Conservation (phyloP, 1,284 basidiomycete species). For the Microbotryum scabiosae region DNA sequence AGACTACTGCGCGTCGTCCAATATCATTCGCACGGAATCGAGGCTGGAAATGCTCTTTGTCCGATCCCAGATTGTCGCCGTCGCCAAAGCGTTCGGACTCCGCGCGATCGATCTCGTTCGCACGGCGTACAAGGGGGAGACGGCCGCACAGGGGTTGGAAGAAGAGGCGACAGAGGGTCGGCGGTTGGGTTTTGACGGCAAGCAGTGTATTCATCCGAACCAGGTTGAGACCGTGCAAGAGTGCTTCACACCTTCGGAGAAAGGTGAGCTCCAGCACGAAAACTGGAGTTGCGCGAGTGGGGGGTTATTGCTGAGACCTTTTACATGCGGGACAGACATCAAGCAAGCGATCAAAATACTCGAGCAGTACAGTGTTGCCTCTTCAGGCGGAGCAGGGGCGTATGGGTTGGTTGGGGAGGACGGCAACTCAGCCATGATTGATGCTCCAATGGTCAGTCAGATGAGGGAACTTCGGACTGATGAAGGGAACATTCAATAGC, state of each 20-base stretch:
- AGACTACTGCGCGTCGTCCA: slow-evolving; percentile 78
- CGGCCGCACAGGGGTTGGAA: not conserved
- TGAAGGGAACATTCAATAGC: not conserved
- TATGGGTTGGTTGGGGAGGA: slow-evolving; percentile 53
- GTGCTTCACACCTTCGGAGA: slow-evolving; percentile 64
- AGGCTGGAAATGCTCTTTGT: slow-evolving; percentile 72
- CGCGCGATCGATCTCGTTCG: slow-evolving; percentile 77
- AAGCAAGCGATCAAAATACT: slow-evolving; percentile 66
- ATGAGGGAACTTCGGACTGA: not conserved
- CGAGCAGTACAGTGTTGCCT: slow-evolving; percentile 46
- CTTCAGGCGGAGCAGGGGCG: slow-evolving; percentile 49
- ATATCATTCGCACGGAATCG: slow-evolving; percentile 65
- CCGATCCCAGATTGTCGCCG: slow-evolving; percentile 72
- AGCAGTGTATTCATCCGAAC: slow-evolving; percentile 75
- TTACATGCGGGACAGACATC: slow-evolving; percentile 52
- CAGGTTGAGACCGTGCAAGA: slow-evolving; percentile 73
- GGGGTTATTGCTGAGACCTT: not conserved
- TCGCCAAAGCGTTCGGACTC: slow-evolving; percentile 74
- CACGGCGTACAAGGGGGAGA: slow-evolving; percentile 20
- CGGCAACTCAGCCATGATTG: slow-evolving; percentile 67
- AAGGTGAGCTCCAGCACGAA: slow-evolving; percentile 48
- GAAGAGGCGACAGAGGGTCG: slow-evolving; percentile 45
- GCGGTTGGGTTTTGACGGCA: slow-evolving; percentile 72
- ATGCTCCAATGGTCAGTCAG: slow-evolving; percentile 78
- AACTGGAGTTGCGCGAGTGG: too few relatives aligned